These are phyloP conservation scores for Acanthamoeba castellanii DNA, from an alignment of 208 protist genomes.

Conservation along the genomic window DNA sequence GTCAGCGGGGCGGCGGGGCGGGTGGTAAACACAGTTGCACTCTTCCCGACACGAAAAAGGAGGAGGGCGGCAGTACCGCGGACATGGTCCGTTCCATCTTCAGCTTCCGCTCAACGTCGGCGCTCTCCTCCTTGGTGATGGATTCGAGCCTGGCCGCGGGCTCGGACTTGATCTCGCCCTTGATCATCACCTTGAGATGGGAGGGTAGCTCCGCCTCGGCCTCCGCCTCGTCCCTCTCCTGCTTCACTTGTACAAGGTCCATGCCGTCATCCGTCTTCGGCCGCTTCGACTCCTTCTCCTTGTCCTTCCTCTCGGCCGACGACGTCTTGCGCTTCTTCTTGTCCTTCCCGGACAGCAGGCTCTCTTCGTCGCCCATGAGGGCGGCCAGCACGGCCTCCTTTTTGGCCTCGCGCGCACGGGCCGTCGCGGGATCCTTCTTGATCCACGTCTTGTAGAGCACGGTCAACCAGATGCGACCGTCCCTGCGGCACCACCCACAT, in stretches of 20 bases:
- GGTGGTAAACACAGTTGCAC: not conserved
- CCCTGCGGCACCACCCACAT: not conserved
- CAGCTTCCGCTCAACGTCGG: not conserved
- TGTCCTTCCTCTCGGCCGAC: not conserved
- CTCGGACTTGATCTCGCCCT: not conserved
- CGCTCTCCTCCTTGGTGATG: not conserved
- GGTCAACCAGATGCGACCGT: constrained; percentile 43
- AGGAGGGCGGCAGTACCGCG: not conserved
- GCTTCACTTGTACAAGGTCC: constrained; percentile 30
- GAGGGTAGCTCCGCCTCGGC: not conserved
- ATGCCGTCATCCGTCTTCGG: constrained; percentile 6
- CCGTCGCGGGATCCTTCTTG: constrained; percentile 54
- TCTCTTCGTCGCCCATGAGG: not conserved
- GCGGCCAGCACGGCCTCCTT: constrained; percentile 2
- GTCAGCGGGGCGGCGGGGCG: not conserved
- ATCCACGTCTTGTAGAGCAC: constrained; percentile 69
- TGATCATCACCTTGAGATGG: not conserved
- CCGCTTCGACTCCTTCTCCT: not conserved
- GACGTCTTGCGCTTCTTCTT: not conserved
- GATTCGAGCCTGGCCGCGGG: constrained; percentile 6
- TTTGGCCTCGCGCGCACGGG: not conserved
- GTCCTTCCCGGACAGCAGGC: not conserved
- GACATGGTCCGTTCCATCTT: not conserved
- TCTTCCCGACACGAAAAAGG: not conserved
- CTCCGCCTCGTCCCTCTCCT: constrained; percentile 36